phyloP scores from a whole-genome alignment of 2,329 filamentous ascomycete genomes.

The Aureobasidium vineae region DNA sequence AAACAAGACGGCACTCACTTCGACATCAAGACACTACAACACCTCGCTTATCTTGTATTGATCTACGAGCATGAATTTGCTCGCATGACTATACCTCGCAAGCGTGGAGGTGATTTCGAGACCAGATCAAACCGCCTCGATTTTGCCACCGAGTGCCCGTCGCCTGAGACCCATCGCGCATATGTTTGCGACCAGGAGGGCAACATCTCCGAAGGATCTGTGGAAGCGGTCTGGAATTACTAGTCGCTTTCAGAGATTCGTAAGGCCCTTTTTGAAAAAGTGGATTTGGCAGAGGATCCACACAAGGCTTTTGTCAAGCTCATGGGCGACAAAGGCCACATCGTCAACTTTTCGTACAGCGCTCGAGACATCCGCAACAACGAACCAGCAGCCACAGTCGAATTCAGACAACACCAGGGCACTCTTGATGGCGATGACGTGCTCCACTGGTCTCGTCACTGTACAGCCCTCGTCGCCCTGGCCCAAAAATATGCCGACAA shows the following conservation, averaged over 20 bases:
- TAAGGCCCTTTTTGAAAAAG: slow-evolving; percentile 25
- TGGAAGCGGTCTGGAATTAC: slow-evolving; percentile 13
- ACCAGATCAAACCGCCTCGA: slow-evolving; percentile 27
- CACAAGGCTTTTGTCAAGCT: slow-evolving; percentile 12
- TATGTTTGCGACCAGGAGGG: slow-evolving; percentile 20
- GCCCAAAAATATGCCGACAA: slow-evolving; percentile 26
- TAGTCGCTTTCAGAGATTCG: slow-evolving; percentile 24
- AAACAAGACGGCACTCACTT: slow-evolving; percentile 25
- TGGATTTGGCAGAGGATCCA: slow-evolving; percentile 13
- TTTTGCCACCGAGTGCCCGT: slow-evolving; percentile 23
- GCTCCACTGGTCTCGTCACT: slow-evolving; percentile 28
- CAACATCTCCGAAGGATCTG: slow-evolving; percentile 4
- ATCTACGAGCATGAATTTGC: slow-evolving; percentile 31
- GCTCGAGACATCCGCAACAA: slow-evolving; percentile 15
- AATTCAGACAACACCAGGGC: slow-evolving; percentile 30
- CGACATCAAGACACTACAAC: slow-evolving; percentile 30
- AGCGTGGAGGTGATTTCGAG: slow-evolving; percentile 25
- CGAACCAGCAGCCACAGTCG: slow-evolving; percentile 27
- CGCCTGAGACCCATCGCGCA: background rate
- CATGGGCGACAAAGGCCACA: slow-evolving; percentile 24
- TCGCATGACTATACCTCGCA: slow-evolving; percentile 28
- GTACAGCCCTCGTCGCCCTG: slow-evolving; percentile 27
- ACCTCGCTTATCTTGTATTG: slow-evolving; percentile 31
- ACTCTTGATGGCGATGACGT: slow-evolving; percentile 26
- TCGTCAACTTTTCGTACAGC: slow-evolving; percentile 29